Evolutionary conservation across 1,284 basidiomycete species (phyloP), one percentile per base, ranked within the genome.

Genomic region (Takashimella koratensis): DNA sequence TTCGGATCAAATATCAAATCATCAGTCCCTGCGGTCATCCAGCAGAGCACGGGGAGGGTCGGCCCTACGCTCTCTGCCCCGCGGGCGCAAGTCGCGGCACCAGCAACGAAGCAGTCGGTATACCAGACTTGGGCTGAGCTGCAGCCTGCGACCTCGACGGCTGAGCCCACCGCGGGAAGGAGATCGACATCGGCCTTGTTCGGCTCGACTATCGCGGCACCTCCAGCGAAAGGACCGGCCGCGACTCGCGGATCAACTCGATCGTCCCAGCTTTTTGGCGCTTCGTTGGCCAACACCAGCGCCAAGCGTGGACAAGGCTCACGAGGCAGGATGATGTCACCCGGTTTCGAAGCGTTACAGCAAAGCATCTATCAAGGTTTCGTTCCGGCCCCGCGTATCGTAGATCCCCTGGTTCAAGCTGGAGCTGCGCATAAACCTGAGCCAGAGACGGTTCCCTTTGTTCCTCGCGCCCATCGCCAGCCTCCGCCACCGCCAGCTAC

Each of bases 381-480:
- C 12, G 26, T 50, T 41, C 50, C 51, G 8, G 48, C 45, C 19
- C 51, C 79, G 58, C 24, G 64, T 49, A 13, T 36, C 8, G 43
- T 52, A 24, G 42, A 44, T 20, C 44, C 25, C n/a, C 30, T 52
- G 11, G 40, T 23, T 20, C 45, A 25, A 27, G 45, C 41, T 53
- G 48, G 52, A 50, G 42, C 8, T 16, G 16, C 8, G 30, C 30
- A 36, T 36, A 36, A 36, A 36, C 51, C 55, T 2, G 64, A 60
- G 8, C 81, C 82, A 50, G 79, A 83, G 45, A 85, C 88, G 70
- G 81, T 88, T 5, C 82, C 86, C 5, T 88, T 83, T 60, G 77
- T 88, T n/a, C 86, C 86, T 51, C 23, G n/a, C n/a, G 36, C 23
- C 25, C 79, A 83, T 65, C 80, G 80, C 42, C 73, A 73, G 49